phyloP scores from a whole-genome alignment of 495 filamentous ascomycete genomes.

The Lindgomyces ingoldianus region DNA sequence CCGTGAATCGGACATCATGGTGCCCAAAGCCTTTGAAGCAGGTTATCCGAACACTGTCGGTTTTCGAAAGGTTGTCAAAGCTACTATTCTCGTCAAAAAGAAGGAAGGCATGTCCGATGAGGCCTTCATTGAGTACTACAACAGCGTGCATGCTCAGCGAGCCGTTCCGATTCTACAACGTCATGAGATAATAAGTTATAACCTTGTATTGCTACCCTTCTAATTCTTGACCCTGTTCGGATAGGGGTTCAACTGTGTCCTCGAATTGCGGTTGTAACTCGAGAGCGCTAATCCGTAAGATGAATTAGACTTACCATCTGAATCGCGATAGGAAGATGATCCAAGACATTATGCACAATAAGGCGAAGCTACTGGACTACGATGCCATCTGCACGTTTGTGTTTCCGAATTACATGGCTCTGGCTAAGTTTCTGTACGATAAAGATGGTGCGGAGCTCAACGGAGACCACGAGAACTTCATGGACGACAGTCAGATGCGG shows the following conservation, averaged over 20 bases:
- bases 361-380: conserved; percentile 45
- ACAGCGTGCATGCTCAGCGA: conserved; percentile 46
- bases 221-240: no score
- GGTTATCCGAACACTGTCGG: conserved; percentile 46
- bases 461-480: conserved; percentile 48
- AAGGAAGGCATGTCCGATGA: conserved; percentile 47
- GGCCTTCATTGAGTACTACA: conserved; percentile 48
- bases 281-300: background rate
- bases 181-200: conserved; percentile 47
- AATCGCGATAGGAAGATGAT: conserved; percentile 46
- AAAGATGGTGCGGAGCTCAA: conserved; percentile 45
- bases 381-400: conserved; percentile 50
- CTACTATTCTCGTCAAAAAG: conserved; percentile 48
- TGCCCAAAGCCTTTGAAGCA: conserved; percentile 42
- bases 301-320: conserved; percentile 46
- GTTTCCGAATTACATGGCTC: conserved; percentile 46
- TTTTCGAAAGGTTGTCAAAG: conserved; percentile 49
- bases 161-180: conserved; percentile 45
- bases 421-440: conserved; percentile 49
- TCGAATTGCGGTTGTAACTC: conserved; percentile 6
- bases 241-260: no score
- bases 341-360: conserved; percentile 47
- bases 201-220: conserved; percentile 38
- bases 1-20: conserved; percentile 29
- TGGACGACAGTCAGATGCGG: conserved; percentile 48